A percentile compares a stretch with the other conserved stretches of the same genome.
Evolutionary conservation across 345 rosid species (phyloP).

Genomic region (Heritiera littoralis): DNA sequence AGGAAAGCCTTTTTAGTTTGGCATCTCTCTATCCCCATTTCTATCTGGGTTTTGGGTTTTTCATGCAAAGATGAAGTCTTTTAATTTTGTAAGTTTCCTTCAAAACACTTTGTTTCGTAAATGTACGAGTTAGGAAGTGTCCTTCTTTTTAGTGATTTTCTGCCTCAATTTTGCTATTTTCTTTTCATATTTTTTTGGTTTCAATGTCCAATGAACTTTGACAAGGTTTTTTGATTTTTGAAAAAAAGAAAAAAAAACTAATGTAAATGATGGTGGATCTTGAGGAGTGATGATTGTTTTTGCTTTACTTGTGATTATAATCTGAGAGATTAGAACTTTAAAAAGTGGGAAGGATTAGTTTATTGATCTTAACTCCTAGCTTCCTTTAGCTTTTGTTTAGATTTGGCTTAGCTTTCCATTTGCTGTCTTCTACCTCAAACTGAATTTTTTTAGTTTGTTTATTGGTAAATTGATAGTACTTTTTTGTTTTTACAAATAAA

Average conservation of each 20-base stretch:
- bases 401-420: no score
- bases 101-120: neutral
- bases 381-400: neutral
- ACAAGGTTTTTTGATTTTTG: neutral
- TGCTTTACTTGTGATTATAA: neutral
- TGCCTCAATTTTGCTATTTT: neutral
- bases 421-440: no score
- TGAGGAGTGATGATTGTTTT: constrained; percentile 15
- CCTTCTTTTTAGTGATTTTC: neutral
- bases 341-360: neutral
- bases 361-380: neutral
- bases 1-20: constrained; percentile 11
- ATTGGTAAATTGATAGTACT: no score
- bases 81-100: constrained; percentile 36
- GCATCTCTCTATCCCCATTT: neutral
- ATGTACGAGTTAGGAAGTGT: neutral
- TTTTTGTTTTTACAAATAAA: no score
- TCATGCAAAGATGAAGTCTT: constrained; percentile 38
- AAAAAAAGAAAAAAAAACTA: neutral
- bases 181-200: neutral
- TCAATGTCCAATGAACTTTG: constrained; percentile 17
- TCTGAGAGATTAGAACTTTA: neutral
- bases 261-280: neutral
- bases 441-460: no score
- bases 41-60: neutral